These are phyloP conservation scores for Asterella californica DNA, from an alignment of 225 moss, liverwort and hornwort species.

Conservation along the genomic window DNA sequence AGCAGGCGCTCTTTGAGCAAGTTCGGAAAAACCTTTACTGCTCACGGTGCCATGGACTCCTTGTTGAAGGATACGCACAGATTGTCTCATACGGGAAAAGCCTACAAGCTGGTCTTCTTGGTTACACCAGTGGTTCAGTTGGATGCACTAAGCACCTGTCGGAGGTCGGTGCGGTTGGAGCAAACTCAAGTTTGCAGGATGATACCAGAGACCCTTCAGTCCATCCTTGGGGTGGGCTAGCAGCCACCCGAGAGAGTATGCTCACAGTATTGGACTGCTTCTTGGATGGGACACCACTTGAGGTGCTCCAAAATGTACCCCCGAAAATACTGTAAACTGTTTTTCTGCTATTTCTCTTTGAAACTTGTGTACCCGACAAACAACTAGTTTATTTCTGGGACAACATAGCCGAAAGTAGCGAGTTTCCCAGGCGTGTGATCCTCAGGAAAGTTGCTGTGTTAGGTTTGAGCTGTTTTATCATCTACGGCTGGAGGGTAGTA, in stretches of 20 bases:
- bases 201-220: conserved; percentile 95
- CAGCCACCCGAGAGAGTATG: conserved; percentile 97
- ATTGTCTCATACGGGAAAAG: conserved; percentile 94
- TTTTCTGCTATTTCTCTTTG: conserved; percentile 7
- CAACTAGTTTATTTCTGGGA: not conserved
- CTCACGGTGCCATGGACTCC: conserved; percentile 97
- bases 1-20: conserved; percentile 98
- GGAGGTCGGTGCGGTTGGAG: conserved; percentile 62
- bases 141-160: conserved; percentile 56
- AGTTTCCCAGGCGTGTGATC: conserved; percentile 6
- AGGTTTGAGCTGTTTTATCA: conserved; percentile 10
- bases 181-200: conserved; percentile 65
- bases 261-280: conserved; percentile 98
- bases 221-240: conserved; percentile 99
- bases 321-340: conserved; percentile 36
- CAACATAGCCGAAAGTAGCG: conserved; percentile 3
- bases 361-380: not conserved
- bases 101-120: conserved; percentile 75
- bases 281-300: conserved; percentile 97
- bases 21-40: conserved; percentile 98
- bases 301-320: conserved; percentile 98
- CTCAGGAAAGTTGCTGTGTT: conserved; percentile 7
- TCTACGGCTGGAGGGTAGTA: conserved; percentile 8
- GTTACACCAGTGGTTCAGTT: conserved; percentile 56
- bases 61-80: conserved; percentile 97